phyloP scores from a whole-genome alignment of 208 protist genomes.

The Spongospora subterranea region DNA sequence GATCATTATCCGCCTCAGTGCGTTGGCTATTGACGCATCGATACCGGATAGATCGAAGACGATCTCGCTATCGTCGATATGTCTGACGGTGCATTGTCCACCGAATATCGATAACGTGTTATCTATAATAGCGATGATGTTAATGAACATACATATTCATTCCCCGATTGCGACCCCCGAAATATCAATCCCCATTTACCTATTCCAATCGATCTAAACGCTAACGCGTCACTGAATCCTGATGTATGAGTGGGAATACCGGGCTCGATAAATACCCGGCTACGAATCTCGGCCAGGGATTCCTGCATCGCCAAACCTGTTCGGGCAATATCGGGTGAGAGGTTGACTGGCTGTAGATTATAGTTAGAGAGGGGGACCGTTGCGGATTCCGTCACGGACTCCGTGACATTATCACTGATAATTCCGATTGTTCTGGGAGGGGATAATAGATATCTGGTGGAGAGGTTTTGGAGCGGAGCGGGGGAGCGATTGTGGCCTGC shows the following conservation, averaged over 20 bases:
- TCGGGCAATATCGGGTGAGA: not conserved
- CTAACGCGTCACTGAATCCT: conserved; percentile 38
- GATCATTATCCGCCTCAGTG: conserved; percentile 92
- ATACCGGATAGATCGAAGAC: conserved; percentile 84
- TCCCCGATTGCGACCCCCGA: not conserved
- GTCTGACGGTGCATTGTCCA: conserved; percentile 14
- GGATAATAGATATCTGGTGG: too few species aligned
- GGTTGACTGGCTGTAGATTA: too few species aligned
- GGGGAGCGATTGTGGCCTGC: too few species aligned
- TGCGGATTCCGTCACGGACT: not conserved
- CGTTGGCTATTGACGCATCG: conserved; percentile 91
- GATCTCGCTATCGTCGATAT: conserved; percentile 31
- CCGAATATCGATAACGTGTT: conserved; percentile 58
- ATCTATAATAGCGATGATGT: not conserved
- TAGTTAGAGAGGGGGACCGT: too few species aligned
- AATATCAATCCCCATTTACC: too few species aligned
- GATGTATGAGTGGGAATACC: conserved; percentile 43
- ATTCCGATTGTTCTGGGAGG: too few species aligned
- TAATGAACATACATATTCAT: not conserved
- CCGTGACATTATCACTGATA: not conserved
- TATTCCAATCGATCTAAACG: conserved; percentile 51
- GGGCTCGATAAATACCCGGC: not conserved
- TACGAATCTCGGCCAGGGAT: conserved; percentile 54
- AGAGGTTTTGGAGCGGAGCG: too few species aligned
- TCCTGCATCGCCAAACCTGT: conserved; percentile 26